A percentile compares a stretch with the other conserved stretches of the same genome.
Evolutionary conservation across 805 yeast species (phyloP).

Genomic region (Cyberlindnera amylophila): DNA sequence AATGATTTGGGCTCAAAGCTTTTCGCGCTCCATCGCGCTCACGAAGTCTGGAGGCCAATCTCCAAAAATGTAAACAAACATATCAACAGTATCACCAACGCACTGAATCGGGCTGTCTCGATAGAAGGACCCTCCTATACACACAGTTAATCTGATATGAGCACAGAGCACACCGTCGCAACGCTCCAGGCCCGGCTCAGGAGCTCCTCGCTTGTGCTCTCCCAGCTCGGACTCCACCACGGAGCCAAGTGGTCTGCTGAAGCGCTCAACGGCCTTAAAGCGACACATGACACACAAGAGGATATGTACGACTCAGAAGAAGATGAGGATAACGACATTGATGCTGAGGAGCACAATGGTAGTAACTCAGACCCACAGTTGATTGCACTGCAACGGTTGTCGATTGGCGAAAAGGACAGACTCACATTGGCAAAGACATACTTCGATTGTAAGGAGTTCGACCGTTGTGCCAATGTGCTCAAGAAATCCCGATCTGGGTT

Average conservation of each 20-base stretch:
- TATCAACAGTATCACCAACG: too few species aligned
- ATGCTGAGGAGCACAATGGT: conserved; percentile 10
- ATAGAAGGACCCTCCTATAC: too few species aligned
- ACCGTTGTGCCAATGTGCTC: conserved; percentile 63
- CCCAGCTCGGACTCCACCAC: conserved; percentile 56
- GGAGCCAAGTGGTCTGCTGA: conserved; percentile 86
- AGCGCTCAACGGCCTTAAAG: conserved; percentile 66
- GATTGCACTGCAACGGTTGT: conserved; percentile 1
- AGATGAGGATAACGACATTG: conserved; percentile 23
- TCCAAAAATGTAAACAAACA: too few species aligned
- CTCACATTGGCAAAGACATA: conserved; percentile 64
- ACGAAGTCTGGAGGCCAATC: too few species aligned
- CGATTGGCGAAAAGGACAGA: conserved; percentile 37
- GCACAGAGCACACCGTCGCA: neutral
- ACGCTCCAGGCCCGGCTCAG: conserved; percentile 19
- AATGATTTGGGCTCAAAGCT: too few species aligned
- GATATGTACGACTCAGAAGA: neutral
- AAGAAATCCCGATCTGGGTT: conserved; percentile 47
- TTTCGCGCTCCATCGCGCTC: too few species aligned
- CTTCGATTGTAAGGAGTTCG: conserved; percentile 82
- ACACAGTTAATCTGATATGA: too few species aligned
- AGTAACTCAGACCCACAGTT: neutral
- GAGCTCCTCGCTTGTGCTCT: conserved; percentile 41
- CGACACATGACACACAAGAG: neutral
- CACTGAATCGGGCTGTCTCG: too few species aligned